Evolutionary conservation across 345 rosid species (phyloP), one percentile per base, ranked within the genome.

Genomic region (Durio zibethinus): DNA sequence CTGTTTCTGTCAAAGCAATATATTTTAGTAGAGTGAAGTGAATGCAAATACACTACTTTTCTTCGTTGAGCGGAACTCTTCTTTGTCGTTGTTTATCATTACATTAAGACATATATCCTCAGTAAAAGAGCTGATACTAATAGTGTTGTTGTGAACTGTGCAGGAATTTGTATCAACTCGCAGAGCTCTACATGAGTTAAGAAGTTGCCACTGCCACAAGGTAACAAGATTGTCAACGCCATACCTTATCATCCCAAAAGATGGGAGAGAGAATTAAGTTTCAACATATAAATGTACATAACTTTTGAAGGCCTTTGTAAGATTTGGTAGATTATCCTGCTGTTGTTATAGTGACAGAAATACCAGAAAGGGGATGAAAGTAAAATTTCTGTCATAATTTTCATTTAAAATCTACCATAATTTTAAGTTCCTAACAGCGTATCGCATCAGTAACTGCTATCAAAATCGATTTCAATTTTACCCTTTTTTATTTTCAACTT

Each of bases 131-230:
- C 59, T 65, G 64, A n/a, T 60, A 11, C 20, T 40, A 33, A 66
- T 70, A 40, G 53, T 76, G 57, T 23, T 70, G 25, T 62, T 35
- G 48, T 76, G 47, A 62, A 14, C 10, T 43, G 61, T 83, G 35
- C 84, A 91, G 97, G 98, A 90, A 38, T 93, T 86, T 66, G 45
- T 90, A 61, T 81, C 85, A 43, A 80, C 88, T 78, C 73, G 87
- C 84, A 82, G 80, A 83, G 90, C 87, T 36, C 75, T 91, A 35
- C 93, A 93, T 77, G 91, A 90, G 80, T 82, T 93, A 63, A 89
- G 82, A 78, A 86, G 94, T 79, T 86, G 78, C 94, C 97, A 7
- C 25, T 38, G 65, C 91, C 90, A 21, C 85, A 83, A 73, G 97
- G 90, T 45, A 85, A 68, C 83, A 89, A 82, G 83, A 91, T 93